Evolutionary conservation across 164 flowering plant species (phyloP), one percentile per base, ranked within the genome.

Genomic region (Sedum album): DNA sequence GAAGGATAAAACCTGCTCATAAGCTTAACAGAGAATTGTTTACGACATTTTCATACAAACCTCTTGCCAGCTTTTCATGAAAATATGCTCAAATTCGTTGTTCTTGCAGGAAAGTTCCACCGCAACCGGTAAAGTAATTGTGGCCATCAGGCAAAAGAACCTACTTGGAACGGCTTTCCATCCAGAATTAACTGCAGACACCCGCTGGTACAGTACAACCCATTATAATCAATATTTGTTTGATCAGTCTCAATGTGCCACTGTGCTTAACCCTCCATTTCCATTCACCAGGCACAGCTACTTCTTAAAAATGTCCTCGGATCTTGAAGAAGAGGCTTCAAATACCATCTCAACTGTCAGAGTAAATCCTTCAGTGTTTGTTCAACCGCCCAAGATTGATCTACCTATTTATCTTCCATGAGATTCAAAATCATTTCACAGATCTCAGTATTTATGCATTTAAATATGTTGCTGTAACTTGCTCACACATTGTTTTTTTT

Each of bases 141-240:
- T 94, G 33, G 99, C 99, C 31, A 89, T 90, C 31, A 94, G 74
- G 78, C 99, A 94, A 73, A 89, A 93, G 41, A 94, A 91, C 72
- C 75, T 94, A 80, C 86, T 94, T 17, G 97, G 77, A 41, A 94
- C 98, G 60, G 95, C 97, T 70, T 91, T 94, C 73, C 98, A 94
- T 73, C 98, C 97, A 17, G 98, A 94, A 76, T 74, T 94, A 76
- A 91, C 98, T 57, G 86, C 87, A 31, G 97, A 94, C 62, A 84
- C 85, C 35, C 79, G 97, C 74, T 94, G 98, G 98, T 90, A 84
- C 49, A 26, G 41, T 23, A 41, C n/a, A 14, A 5, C 62, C n/a
- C n/a, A n/a, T n/a, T n/a, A 9, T 63, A 4, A 17, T 3, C 25
- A 53, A 33, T 65, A n/a, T n/a, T 65, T 14, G 13, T 1, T 23